phyloP scores from a whole-genome alignment of 352 stramenopile genomes.

The Phytopythium montanum region DNA sequence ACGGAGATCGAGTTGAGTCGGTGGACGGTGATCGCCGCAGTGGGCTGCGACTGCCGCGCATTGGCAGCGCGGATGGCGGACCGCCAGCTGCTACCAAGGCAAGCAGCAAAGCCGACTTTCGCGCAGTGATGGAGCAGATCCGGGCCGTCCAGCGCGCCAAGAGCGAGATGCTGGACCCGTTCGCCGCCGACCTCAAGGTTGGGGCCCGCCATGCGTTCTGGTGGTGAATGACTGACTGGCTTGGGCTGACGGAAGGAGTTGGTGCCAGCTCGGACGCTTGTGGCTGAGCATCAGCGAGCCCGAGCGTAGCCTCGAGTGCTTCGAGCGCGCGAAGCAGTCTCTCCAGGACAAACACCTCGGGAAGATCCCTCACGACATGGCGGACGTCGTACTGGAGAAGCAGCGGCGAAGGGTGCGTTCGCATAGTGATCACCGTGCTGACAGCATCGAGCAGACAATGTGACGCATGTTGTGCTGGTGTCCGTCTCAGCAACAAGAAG shows the following conservation, averaged over 20 bases:
- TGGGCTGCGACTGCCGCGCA: slow-evolving; percentile 11
- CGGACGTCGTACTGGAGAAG: slow-evolving; percentile 29
- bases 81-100: slow-evolving; percentile 3
- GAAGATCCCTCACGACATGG: slow-evolving; percentile 22
- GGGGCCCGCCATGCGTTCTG: neutral
- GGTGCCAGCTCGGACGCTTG: slow-evolving; percentile 43
- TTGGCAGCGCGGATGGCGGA: slow-evolving; percentile 5
- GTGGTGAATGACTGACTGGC: too few relatives aligned
- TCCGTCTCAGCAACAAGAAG: slow-evolving; percentile 23
- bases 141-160: slow-evolving; percentile 32
- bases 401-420: slow-evolving; percentile 35
- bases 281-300: slow-evolving; percentile 48
- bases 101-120: slow-evolving; percentile 22
- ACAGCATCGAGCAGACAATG: neutral
- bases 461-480: neutral
- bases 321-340: slow-evolving; percentile 31
- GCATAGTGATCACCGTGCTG: neutral
- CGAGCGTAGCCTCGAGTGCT: slow-evolving; percentile 49
- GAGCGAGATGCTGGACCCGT: slow-evolving; percentile 39
- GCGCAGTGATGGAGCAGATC: slow-evolving; percentile 42
- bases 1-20: slow-evolving; percentile 13
- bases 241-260: neutral
- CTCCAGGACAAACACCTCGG: slow-evolving; percentile 33
- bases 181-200: slow-evolving; percentile 54
- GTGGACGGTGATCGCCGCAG: slow-evolving; percentile 1